Conservation (phyloP, 257 asterid genomes). For the Solanum sitiens region DNA sequence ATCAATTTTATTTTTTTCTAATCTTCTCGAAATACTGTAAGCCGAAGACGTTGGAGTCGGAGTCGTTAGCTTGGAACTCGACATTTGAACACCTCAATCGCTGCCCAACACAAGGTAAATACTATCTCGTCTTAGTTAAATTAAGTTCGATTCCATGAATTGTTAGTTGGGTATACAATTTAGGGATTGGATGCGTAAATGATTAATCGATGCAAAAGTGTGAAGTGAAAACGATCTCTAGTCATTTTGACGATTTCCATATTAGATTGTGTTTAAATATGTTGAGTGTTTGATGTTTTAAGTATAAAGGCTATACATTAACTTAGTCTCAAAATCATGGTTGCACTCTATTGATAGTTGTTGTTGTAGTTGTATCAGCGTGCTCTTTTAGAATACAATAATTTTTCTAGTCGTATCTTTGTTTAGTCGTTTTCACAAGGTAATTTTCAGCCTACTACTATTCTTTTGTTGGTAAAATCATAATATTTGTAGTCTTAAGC, state of each 20-base stretch:
- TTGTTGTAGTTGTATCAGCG: no score
- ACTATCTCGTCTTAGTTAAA: neutral
- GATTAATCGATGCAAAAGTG: neutral
- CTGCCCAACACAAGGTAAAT: neutral
- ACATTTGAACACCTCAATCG: neutral
- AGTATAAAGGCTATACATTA: neutral
- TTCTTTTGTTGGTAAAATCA: no score
- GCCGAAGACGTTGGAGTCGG: neutral
- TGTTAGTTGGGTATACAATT: no score
- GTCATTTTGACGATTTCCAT: neutral
- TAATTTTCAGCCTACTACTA: neutral
- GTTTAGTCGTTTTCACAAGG: no score
- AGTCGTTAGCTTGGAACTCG: neutral
- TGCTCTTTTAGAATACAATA: neutral
- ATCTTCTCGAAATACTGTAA: no score
- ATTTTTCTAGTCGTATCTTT: neutral
- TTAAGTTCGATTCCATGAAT: no score
- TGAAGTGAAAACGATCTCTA: neutral
- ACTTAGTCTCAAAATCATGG: neutral
- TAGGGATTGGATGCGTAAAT: neutral
- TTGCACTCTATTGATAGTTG: neutral
- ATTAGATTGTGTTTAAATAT: no score
- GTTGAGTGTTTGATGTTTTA: neutral
- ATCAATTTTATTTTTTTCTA: no score
- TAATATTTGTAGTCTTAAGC: neutral